phyloP scores from a whole-genome alignment of 2,329 filamentous ascomycete genomes.

The Reticulascus tulasneorum region DNA sequence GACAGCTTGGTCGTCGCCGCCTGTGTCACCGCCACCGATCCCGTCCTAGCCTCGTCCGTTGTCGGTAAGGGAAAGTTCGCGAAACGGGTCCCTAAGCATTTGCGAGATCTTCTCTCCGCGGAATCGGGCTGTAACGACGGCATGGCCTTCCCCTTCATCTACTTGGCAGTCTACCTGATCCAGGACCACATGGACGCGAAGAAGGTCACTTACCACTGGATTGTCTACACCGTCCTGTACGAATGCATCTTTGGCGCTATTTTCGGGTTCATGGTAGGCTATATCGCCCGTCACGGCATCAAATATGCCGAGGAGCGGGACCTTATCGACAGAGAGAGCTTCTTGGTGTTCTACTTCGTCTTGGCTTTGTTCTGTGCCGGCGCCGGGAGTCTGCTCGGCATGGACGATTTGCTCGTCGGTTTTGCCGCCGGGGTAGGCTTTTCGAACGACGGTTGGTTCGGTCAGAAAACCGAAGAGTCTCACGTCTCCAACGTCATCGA shows the following conservation, averaged over 20 bases:
- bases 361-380: constrained; percentile 93
- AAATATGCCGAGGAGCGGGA: constrained; percentile 79
- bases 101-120: constrained; percentile 89
- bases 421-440: constrained; percentile 97
- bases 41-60: constrained; percentile 92
- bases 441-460: constrained; percentile 98
- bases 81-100: constrained; percentile 93
- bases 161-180: constrained; percentile 86
- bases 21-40: constrained; percentile 95
- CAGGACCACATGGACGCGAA: constrained; percentile 67
- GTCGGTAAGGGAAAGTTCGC: constrained; percentile 99
- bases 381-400: constrained; percentile 82
- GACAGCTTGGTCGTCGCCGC: constrained; percentile 84
- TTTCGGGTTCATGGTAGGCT: constrained; percentile 84
- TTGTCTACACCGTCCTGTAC: constrained; percentile 86
- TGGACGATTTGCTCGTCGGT: constrained; percentile 91
- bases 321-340: constrained; percentile 92
- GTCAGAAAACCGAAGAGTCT: constrained; percentile 95
- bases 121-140: constrained; percentile 99
- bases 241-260: constrained; percentile 92
- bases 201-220: constrained; percentile 77
- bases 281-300: constrained; percentile 86
- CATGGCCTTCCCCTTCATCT: constrained; percentile 98
- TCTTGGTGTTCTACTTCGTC: constrained; percentile 97
- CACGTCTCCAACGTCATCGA: constrained; percentile 99